Evolutionary conservation across 768 basidiomycete genomes (phyloP).

Genomic region (Galerina sulciceps): DNA sequence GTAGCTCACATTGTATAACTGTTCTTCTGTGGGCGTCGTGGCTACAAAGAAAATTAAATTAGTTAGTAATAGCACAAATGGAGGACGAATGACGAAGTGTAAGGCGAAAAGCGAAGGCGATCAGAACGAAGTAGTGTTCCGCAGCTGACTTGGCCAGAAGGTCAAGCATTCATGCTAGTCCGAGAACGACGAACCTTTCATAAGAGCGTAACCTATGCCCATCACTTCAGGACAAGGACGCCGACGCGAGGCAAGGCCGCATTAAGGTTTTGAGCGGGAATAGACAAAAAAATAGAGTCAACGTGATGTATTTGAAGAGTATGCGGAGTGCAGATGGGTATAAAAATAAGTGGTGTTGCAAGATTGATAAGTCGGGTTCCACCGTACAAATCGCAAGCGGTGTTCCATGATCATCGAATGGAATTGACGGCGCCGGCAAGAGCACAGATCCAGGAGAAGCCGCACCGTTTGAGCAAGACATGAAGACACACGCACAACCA

Average conservation of each 20-base stretch:
- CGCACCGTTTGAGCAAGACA: slow-evolving; percentile 2
- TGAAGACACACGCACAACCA: not conserved
- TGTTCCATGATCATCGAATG: not conserved
- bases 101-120: slow-evolving; percentile 4
- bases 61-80: slow-evolving; percentile 20
- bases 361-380: no score
- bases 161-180: slow-evolving; percentile 8
- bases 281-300: not conserved
- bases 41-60: slow-evolving; percentile 34
- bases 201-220: slow-evolving; percentile 58
- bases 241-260: not conserved
- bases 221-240: slow-evolving; percentile 42
- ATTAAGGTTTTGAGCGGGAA: not conserved
- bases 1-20: slow-evolving; percentile 52
- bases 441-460: not conserved
- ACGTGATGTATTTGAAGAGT: not conserved
- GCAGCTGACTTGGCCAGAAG: slow-evolving; percentile 9
- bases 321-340: not conserved
- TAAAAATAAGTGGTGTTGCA: no score
- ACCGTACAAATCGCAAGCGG: no score
- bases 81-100: slow-evolving; percentile 12
- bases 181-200: slow-evolving; percentile 54
- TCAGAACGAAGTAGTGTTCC: slow-evolving; percentile 11
- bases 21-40: slow-evolving; percentile 56
- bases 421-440: slow-evolving; percentile 1